A percentile compares a stretch with the other conserved stretches of the same genome.
These are phyloP conservation scores for Conoideocrella luteorostrata DNA, from an alignment of 2,329 filamentous ascomycete genomes.

Conservation along the genomic window DNA sequence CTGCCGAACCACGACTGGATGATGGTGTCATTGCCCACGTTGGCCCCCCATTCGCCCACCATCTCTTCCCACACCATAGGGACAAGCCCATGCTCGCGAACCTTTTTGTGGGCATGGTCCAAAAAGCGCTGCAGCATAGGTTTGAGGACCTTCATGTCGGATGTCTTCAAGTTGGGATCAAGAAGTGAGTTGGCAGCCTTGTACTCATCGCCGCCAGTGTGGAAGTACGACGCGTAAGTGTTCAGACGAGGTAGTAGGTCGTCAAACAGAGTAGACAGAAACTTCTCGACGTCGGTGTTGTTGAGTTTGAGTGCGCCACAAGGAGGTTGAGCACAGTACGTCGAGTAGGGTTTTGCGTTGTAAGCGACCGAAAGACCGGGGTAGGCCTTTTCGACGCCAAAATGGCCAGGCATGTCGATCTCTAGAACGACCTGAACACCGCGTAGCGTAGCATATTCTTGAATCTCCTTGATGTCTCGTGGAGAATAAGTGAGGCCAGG, in stretches of 20 bases:
- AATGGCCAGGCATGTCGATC: conserved; percentile 56
- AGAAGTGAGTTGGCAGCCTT: conserved; percentile 61
- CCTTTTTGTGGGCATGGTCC: conserved; percentile 59
- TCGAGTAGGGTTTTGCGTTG: conserved; percentile 48
- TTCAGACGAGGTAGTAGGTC: conserved; percentile 68
- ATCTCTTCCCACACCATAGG: conserved; percentile 90
- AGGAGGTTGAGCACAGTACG: conserved; percentile 56
- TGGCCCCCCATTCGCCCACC: conserved; percentile 70
- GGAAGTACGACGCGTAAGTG: conserved; percentile 69
- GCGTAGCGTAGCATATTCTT: conserved; percentile 61
- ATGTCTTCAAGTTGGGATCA: conserved; percentile 66
- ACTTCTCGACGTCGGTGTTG: conserved; percentile 59
- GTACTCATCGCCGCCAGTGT: conserved; percentile 83
- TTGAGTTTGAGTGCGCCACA: conserved; percentile 73
- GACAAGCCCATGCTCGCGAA: conserved; percentile 57
- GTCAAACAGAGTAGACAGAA: conserved; percentile 65
- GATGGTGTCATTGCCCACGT: conserved; percentile 62
- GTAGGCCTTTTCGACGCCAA: conserved; percentile 49
- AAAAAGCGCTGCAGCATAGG: conserved; percentile 76
- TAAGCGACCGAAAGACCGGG: conserved; percentile 49
- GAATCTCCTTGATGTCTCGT: conserved; percentile 57
- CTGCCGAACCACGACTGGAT: conserved; percentile 74
- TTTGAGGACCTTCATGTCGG: conserved; percentile 56
- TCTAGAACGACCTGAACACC: conserved; percentile 56
- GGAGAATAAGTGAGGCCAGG: conserved; percentile 61